Evolutionary conservation across 441 rosid genomes (phyloP).

Genomic region (Melastoma candidum): DNA sequence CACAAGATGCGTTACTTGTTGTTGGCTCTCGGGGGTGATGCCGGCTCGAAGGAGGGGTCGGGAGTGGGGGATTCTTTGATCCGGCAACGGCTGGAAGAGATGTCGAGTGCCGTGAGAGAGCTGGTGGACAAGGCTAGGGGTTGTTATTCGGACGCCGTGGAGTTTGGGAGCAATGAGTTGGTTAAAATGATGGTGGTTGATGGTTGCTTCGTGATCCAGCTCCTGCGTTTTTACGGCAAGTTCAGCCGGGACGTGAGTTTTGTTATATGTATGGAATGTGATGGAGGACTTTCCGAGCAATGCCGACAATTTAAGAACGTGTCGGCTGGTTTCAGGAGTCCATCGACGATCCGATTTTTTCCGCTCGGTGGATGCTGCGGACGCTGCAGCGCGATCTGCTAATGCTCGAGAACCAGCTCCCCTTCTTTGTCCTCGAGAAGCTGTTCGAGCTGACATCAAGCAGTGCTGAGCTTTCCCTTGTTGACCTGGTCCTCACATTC

Average conservation of each 20-base stretch:
- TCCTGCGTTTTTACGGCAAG: background rate
- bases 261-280: too few species aligned
- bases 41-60: background rate
- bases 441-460: slow-evolving; percentile 4
- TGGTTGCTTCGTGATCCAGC: slow-evolving; percentile 9
- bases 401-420: slow-evolving; percentile 16
- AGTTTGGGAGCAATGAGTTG: slow-evolving; percentile 4
- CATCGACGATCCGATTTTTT: slow-evolving; percentile 15
- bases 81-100: too few species aligned
- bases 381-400: slow-evolving; percentile 15
- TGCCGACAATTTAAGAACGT: too few species aligned
- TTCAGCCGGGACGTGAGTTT: too few species aligned
- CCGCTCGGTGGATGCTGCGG: slow-evolving; percentile 13
- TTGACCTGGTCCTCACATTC: slow-evolving; percentile 9
- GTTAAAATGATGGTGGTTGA: slow-evolving; percentile 10
- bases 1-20: slow-evolving; percentile 1
- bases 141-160: background rate
- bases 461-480: background rate
- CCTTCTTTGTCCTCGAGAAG: slow-evolving; percentile 7
- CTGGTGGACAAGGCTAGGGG: slow-evolving; percentile 4
- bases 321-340: background rate
- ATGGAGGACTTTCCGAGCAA: too few species aligned
- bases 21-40: background rate
- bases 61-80: slow-evolving; percentile 1
- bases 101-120: background rate